phyloP scores from a whole-genome alignment of 2,329 filamentous ascomycete species.

The Colletotrichum sp. region DNA sequence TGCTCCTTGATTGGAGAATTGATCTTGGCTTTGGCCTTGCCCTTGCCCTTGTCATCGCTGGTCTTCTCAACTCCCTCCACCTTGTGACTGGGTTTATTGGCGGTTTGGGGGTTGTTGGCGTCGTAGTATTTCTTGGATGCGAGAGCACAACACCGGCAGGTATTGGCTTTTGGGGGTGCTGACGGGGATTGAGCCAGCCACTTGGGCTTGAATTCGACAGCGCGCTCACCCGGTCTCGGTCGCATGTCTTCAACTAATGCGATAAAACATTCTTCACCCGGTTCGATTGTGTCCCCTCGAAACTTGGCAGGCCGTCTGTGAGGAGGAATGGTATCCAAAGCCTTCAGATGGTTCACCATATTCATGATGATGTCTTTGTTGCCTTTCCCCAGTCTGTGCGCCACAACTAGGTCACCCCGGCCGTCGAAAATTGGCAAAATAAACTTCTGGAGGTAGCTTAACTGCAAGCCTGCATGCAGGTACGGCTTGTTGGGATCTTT shows the following conservation, averaged over 20 bases:
- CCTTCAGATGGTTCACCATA: slow-evolving; percentile 43
- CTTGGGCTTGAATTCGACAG: slow-evolving; percentile 84
- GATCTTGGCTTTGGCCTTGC: slow-evolving; percentile 8
- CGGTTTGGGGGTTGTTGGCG: background rate
- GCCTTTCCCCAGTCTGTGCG: slow-evolving; percentile 59
- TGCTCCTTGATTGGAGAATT: background rate
- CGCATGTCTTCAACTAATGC: slow-evolving; percentile 80
- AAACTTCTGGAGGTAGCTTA: slow-evolving; percentile 52
- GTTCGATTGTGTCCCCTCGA: slow-evolving; percentile 31
- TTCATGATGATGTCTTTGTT: slow-evolving; percentile 41
- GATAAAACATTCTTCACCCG: background rate
- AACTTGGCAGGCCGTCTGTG: slow-evolving; percentile 37
- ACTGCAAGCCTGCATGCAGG: slow-evolving; percentile 45
- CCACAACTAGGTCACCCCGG: slow-evolving; percentile 53
- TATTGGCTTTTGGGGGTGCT: slow-evolving; percentile 64
- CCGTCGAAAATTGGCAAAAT: slow-evolving; percentile 59
- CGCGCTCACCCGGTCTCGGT: slow-evolving; percentile 23
- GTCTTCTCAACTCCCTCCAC: background rate
- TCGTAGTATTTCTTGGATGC: slow-evolving; percentile 43
- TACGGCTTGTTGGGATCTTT: slow-evolving; percentile 36
- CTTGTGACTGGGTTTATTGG: background rate
- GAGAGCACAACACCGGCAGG: slow-evolving; percentile 78
- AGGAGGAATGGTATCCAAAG: background rate
- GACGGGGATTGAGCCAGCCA: slow-evolving; percentile 81
- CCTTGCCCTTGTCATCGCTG: slow-evolving; percentile 13